Evolutionary conservation across 2,329 filamentous ascomycete genomes (phyloP).

Genomic region (Nannizziopsis barbatae): DNA sequence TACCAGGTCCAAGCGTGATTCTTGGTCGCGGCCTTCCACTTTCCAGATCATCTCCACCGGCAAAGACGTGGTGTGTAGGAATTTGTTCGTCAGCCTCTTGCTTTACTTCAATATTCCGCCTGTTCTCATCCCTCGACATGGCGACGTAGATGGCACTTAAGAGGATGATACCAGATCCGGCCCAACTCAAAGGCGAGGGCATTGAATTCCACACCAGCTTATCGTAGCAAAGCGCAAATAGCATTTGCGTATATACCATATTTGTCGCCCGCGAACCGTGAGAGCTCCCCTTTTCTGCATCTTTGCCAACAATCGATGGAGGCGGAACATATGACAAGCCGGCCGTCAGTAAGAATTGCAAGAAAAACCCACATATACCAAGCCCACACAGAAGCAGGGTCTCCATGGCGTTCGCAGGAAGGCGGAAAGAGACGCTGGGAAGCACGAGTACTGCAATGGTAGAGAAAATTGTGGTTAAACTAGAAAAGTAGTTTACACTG

Average conservation of each 20-base stretch:
- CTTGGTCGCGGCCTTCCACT: slow-evolving; percentile 10
- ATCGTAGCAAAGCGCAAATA: slow-evolving; percentile 56
- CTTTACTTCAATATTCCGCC: slow-evolving; percentile 13
- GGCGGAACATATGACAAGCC: slow-evolving; percentile 62
- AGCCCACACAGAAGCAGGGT: slow-evolving; percentile 59
- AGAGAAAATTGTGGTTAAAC: slow-evolving; percentile 58
- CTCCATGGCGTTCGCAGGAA: slow-evolving; percentile 45
- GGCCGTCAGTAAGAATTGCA: slow-evolving; percentile 76
- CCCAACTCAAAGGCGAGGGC: slow-evolving; percentile 47
- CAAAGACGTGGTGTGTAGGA: slow-evolving; percentile 15
- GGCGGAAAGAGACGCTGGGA: slow-evolving; percentile 46
- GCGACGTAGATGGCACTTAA: slow-evolving; percentile 55
- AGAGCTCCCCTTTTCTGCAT: slow-evolving; percentile 7
- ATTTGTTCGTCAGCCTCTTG: neutral
- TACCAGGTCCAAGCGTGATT: slow-evolving; percentile 12
- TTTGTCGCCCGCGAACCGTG: slow-evolving; percentile 45
- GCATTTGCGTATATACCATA: slow-evolving; percentile 60
- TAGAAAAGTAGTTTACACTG: slow-evolving; percentile 72
- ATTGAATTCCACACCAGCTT: slow-evolving; percentile 52
- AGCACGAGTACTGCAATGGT: slow-evolving; percentile 46
- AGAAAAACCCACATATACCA: slow-evolving; percentile 63
- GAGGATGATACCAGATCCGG: slow-evolving; percentile 54
- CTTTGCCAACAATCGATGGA: slow-evolving; percentile 18
- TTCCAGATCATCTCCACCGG: slow-evolving; percentile 4
- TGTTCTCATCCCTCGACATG: slow-evolving; percentile 37